Conservation (phyloP, 192 early-diverging fungal genomes). For the Entomortierella parvispora region DNA sequence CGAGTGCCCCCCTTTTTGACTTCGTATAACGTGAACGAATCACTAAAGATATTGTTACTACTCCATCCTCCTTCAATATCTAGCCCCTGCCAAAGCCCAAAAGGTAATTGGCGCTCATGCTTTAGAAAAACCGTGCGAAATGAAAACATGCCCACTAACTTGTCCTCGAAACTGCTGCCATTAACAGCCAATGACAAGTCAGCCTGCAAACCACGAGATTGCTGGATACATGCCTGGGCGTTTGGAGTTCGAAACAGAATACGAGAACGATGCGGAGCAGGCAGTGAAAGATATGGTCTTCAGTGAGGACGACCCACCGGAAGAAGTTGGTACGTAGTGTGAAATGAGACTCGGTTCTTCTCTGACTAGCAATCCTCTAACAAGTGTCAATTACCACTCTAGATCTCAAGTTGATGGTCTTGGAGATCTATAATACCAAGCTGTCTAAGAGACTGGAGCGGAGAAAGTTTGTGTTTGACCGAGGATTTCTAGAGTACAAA, state of each 20-base stretch:
- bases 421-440: conserved; percentile 93
- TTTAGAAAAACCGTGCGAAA: neutral
- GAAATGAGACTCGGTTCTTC: too few relatives aligned
- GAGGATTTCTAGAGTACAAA: conserved; percentile 87
- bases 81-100: conserved; percentile 43
- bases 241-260: conserved; percentile 95
- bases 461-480: conserved; percentile 92
- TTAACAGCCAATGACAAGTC: conserved; percentile 80
- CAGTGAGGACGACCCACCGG: conserved; percentile 83
- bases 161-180: too few relatives aligned
- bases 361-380: too few relatives aligned
- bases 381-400: conserved; percentile 1
- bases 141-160: neutral
- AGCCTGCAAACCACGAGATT: conserved; percentile 96
- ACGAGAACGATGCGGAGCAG: conserved; percentile 95
- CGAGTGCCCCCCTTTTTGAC: too few relatives aligned
- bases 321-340: conserved; percentile 82
- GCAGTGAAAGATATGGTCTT: conserved; percentile 96
- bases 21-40: too few relatives aligned
- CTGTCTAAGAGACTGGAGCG: conserved; percentile 84
- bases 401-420: conserved; percentile 89
- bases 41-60: too few relatives aligned
- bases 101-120: conserved; percentile 1
- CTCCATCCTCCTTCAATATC: neutral
- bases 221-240: conserved; percentile 97